Evolutionary conservation across 179 eudicot genomes (phyloP).

Genomic region (Heliamphora pulchella): DNA sequence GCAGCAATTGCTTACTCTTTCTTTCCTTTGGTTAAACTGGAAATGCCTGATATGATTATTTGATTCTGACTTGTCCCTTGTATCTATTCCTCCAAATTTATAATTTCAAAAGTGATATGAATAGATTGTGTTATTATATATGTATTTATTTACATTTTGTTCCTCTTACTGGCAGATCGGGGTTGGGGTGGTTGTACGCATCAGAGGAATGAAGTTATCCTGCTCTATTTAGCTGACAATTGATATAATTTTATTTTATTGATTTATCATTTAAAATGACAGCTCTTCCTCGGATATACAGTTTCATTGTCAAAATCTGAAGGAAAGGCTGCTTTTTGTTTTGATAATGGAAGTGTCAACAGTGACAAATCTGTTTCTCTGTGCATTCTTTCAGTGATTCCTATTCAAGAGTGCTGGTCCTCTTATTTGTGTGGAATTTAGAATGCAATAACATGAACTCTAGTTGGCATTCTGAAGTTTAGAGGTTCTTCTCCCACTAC

Average conservation of each 20-base stretch:
- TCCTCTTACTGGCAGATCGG: too few relatives aligned
- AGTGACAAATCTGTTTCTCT: not conserved
- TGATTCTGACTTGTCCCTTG: too few relatives aligned
- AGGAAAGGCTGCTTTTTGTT: not conserved
- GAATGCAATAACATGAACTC: not conserved
- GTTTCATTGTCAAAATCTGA: not conserved
- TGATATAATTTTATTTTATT: not conserved
- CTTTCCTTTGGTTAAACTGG: not conserved
- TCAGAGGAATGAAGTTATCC: not conserved
- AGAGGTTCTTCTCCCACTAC: not conserved
- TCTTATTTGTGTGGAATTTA: not conserved
- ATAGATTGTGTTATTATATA: not conserved
- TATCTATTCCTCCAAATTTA: too few relatives aligned
- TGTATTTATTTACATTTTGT: not conserved
- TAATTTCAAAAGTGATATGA: too few relatives aligned
- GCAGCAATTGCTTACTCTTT: not conserved
- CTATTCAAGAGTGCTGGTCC: not conserved
- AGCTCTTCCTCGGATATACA: not conserved
- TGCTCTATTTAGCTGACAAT: not conserved
- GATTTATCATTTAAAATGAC: not conserved
- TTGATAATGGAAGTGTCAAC: slow-evolving; percentile 4
- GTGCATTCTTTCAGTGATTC: not conserved
- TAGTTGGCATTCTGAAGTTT: not conserved
- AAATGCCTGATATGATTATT: too few relatives aligned
- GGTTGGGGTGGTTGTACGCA: not conserved